Base-by-base conservation (phyloP, 768 basidiomycete species). In the Suillus decipiens region DNA sequence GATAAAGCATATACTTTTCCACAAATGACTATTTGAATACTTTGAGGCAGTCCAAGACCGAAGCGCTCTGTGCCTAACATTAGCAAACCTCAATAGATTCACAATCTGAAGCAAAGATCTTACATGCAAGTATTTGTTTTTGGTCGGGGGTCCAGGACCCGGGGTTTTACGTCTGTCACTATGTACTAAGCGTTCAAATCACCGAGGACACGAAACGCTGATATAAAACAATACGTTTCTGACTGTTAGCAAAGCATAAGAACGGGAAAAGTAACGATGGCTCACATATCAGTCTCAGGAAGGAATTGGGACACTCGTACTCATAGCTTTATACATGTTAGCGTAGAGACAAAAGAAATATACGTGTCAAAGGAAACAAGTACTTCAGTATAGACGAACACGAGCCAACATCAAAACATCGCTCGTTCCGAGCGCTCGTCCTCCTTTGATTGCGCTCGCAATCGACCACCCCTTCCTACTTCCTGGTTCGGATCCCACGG, bases 41-140 rank as follows among this genome's bases (percentile, higher is more conserved):
- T 22, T 59, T 5, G 51, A 11, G 33, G 12, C n/a, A 34, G 41
- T 39, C 22, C 5, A n/a, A 33, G 22, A 62, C 36, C 14, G 28
- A 59, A 28, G 42, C n/a, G 57, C 33, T 28, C 34, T 10, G 61
- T 28, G 36, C 58, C 24, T 62, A 19, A 31, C 22, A 59, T 62
- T 22, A 62, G 24, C 57, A 60, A 60, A 62, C 34, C n/a, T 24
- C 57, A n/a, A 24, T 56, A 59, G 61, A 28, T n/a, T 42, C 28
- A 33, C n/a, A 37, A 55, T 28, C n/a, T 60, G n/a, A 58, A 34
- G 54, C 22, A 50, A 37, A 11, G 28, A 22, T 51, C 51, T 55
- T 42, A 54, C 36, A 37, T 55, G 37, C 54, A 37, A 24, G 8
- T 36, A 3, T 47, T n/a, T 48, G 14, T 39, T 24, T 37, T 33